Conservation (phyloP, 108 stramenopile species). For the Fistulifera pelliculosa region DNA sequence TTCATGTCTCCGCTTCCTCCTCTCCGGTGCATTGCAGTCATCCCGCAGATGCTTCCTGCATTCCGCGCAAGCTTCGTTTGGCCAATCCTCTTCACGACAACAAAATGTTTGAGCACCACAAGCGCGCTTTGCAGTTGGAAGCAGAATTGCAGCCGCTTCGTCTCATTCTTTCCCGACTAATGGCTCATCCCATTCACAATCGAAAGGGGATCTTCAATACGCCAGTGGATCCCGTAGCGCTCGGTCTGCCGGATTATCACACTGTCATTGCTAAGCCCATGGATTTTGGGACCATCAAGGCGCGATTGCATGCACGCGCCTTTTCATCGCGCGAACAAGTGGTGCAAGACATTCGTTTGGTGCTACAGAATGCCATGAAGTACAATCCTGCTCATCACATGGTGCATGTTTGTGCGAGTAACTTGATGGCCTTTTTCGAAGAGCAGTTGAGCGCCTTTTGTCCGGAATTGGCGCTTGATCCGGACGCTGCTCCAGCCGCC, state of each 20-base stretch:
- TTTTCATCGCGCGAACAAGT: constrained; percentile 25
- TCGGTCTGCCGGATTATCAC: constrained; percentile 57
- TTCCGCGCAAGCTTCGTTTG: background rate
- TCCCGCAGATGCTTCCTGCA: too few species aligned
- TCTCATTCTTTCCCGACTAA: constrained; percentile 27
- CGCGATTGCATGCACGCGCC: constrained; percentile 25
- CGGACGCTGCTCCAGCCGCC: background rate
- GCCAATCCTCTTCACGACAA: constrained; percentile 12
- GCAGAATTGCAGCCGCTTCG: constrained; percentile 33
- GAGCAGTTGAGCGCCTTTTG: constrained; percentile 9
- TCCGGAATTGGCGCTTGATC: background rate
- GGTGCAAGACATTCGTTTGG: constrained; percentile 36
- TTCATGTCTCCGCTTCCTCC: too few species aligned
- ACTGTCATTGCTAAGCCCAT: constrained; percentile 56
- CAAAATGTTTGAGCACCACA: constrained; percentile 12
- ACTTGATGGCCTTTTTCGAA: constrained; percentile 52
- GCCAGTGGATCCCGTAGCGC: constrained; percentile 72
- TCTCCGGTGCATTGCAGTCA: too few species aligned
- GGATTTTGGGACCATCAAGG: constrained; percentile 80
- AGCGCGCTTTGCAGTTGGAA: constrained; percentile 29
- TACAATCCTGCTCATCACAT: constrained; percentile 83
- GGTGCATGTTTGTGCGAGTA: constrained; percentile 65
- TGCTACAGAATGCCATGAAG: constrained; percentile 78
- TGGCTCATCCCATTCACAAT: constrained; percentile 38
- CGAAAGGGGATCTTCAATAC: constrained; percentile 55